A percentile compares a stretch with the other conserved stretches of the same genome.
Evolutionary conservation across 208 protist genomes (phyloP).

Genomic region (Leishmania mexicana): DNA sequence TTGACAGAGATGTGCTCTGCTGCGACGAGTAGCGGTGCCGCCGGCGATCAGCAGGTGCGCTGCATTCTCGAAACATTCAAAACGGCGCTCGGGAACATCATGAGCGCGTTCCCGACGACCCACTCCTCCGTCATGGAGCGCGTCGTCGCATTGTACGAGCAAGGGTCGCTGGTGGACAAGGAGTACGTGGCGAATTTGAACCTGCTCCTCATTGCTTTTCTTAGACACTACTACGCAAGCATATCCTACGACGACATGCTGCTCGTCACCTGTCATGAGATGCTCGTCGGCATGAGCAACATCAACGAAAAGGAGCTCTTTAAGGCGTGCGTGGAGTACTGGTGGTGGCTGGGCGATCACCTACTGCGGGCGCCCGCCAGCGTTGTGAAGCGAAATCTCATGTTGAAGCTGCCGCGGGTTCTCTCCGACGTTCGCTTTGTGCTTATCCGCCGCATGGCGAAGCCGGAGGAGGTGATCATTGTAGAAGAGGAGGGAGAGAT

Average conservation of each 20-base stretch:
- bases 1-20: constrained; percentile 75
- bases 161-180: constrained; percentile 60
- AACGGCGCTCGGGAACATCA: constrained; percentile 62
- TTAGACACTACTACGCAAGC: constrained; percentile 86
- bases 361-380: constrained; percentile 47
- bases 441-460: constrained; percentile 98
- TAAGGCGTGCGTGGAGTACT: constrained; percentile 99
- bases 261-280: constrained; percentile 81
- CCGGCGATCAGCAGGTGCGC: constrained; percentile 63
- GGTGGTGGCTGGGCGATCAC: constrained; percentile 91
- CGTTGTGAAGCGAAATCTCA: constrained; percentile 61
- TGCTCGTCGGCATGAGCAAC: constrained; percentile 95
- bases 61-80: constrained; percentile 74
- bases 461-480: constrained; percentile 99
- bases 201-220: constrained; percentile 95
- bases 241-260: constrained; percentile 91
- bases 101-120: constrained; percentile 66
- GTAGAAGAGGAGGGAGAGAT: constrained; percentile 99
- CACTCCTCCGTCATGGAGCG: constrained; percentile 68
- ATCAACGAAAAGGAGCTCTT: constrained; percentile 98
- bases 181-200: constrained; percentile 91
- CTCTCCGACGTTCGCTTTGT: constrained; percentile 93
- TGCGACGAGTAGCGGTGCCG: constrained; percentile 34
- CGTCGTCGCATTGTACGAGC: constrained; percentile 68
- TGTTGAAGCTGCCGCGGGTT: constrained; percentile 60